Evolutionary conservation across 2,329 filamentous ascomycete species (phyloP).

Genomic region (Aspergillus transmontanensis): DNA sequence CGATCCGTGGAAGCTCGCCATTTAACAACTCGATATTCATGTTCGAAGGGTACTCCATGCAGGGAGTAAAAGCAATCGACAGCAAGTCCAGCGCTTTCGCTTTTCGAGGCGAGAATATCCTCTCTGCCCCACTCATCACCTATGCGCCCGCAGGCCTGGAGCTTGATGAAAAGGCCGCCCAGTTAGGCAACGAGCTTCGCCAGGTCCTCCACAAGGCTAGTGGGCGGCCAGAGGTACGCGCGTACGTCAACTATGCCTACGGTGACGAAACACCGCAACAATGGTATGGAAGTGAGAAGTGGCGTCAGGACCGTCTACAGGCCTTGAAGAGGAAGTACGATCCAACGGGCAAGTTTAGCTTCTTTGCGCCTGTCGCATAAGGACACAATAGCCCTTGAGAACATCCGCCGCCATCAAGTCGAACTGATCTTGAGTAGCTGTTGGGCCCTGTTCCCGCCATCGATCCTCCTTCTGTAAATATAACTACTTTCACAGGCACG

Average conservation of each 20-base stretch:
- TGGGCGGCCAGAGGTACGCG: slow-evolving; percentile 23
- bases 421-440: neutral
- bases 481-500: neutral
- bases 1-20: slow-evolving; percentile 31
- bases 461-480: neutral
- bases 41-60: slow-evolving; percentile 58
- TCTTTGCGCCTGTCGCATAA: slow-evolving; percentile 19
- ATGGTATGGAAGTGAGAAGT: slow-evolving; percentile 35
- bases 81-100: slow-evolving; percentile 48
- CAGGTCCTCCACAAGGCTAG: slow-evolving; percentile 27
- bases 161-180: slow-evolving; percentile 26
- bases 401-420: no score
- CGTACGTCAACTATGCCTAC: slow-evolving; percentile 37
- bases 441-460: neutral
- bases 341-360: slow-evolving; percentile 33
- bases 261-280: slow-evolving; percentile 29
- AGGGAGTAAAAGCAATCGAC: slow-evolving; percentile 46
- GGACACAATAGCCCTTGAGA: neutral
- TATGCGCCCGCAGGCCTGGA: slow-evolving; percentile 28
- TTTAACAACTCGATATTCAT: slow-evolving; percentile 53
- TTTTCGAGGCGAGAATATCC: slow-evolving; percentile 49
- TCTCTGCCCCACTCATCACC: slow-evolving; percentile 36
- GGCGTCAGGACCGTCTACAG: slow-evolving; percentile 34
- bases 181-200: slow-evolving; percentile 34
- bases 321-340: slow-evolving; percentile 40